phyloP scores from a whole-genome alignment of 208 protist species.

The Leishmania tarentolae region DNA sequence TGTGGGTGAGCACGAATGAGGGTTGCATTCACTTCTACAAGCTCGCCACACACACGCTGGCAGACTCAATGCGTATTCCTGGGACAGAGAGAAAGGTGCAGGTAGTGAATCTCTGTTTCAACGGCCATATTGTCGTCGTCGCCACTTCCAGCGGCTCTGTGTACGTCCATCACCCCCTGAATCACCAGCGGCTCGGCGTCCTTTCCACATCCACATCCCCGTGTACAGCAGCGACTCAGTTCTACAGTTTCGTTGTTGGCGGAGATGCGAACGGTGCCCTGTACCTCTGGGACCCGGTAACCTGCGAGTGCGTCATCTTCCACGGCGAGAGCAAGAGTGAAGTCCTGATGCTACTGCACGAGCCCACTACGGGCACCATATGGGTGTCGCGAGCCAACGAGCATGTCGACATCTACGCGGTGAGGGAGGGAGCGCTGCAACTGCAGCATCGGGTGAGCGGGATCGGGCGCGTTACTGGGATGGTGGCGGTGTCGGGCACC shows the following conservation, averaged over 20 bases:
- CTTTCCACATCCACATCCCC: conserved; percentile 41
- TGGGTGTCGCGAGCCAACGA: conserved; percentile 71
- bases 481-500: conserved; percentile 61
- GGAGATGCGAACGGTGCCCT: conserved; percentile 60
- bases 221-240: conserved; percentile 54
- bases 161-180: conserved; percentile 50
- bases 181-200: conserved; percentile 37
- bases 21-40: conserved; percentile 59
- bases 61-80: conserved; percentile 23
- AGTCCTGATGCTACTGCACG: conserved; percentile 55
- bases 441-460: conserved; percentile 32
- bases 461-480: conserved; percentile 48
- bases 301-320: conserved; percentile 30
- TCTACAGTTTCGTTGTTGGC: conserved; percentile 54
- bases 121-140: conserved; percentile 50
- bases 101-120: conserved; percentile 58
- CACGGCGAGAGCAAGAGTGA: conserved; percentile 45
- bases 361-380: conserved; percentile 53
- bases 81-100: conserved; percentile 47
- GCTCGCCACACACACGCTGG: conserved; percentile 18
- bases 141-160: conserved; percentile 52
- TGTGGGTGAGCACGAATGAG: conserved; percentile 57
- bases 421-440: conserved; percentile 16
- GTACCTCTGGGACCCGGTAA: conserved; percentile 56
- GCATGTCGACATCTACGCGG: conserved; percentile 61